A percentile compares a stretch with the other conserved stretches of the same genome.
These are phyloP conservation scores for Ganoderma lingzhi DNA, from an alignment of 1,284 basidiomycete genomes.

Conservation along the genomic window DNA sequence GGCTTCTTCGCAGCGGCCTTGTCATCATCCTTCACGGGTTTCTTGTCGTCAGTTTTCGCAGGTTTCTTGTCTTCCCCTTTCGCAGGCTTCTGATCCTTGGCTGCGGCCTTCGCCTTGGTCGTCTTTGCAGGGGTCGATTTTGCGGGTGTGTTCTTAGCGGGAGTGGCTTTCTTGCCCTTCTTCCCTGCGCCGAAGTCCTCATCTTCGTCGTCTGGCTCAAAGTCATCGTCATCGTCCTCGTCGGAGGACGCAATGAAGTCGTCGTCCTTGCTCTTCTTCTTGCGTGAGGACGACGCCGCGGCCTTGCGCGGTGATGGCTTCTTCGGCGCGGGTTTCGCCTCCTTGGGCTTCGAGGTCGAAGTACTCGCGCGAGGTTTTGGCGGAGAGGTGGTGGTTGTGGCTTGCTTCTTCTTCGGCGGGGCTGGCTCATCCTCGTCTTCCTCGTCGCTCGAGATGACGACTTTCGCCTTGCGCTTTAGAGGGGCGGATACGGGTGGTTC, in stretches of 20 bases:
- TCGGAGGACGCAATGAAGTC: conserved; percentile 36
- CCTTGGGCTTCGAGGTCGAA: conserved; percentile 29
- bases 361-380: conserved; percentile 37
- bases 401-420: conserved; percentile 54
- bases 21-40: conserved; percentile 31
- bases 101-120: conserved; percentile 28
- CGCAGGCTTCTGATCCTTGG: conserved; percentile 31
- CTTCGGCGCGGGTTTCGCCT: conserved; percentile 19
- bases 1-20: conserved; percentile 38
- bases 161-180: conserved; percentile 35
- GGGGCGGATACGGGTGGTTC: conserved; percentile 24
- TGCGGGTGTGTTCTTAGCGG: conserved; percentile 30
- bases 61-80: conserved; percentile 30
- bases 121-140: conserved; percentile 35
- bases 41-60: conserved; percentile 25
- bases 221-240: conserved; percentile 35
- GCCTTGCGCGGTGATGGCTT: conserved; percentile 10
- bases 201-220: conserved; percentile 42
- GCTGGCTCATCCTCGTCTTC: conserved; percentile 37
- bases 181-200: conserved; percentile 33
- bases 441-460: conserved; percentile 44
- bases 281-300: conserved; percentile 15
- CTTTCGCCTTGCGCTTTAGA: conserved; percentile 42
- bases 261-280: conserved; percentile 36
- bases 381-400: conserved; percentile 36